Conservation (phyloP, 2,329 filamentous ascomycete species). For the Graphiopsis chlorocephala region DNA sequence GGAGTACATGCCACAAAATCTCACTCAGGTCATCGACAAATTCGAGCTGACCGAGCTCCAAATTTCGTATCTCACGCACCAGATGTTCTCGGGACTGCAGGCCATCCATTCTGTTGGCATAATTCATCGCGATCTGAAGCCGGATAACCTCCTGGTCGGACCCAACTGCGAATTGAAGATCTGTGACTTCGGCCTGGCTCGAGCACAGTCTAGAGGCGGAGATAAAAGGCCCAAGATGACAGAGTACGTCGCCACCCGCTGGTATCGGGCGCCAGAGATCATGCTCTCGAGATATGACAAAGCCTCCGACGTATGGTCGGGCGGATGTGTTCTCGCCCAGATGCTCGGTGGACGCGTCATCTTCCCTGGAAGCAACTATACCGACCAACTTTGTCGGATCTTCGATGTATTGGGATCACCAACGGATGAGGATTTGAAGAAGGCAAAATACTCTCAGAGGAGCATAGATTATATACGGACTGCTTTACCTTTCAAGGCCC, state of each 20-base stretch:
- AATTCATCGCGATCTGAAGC: slow-evolving; percentile 89
- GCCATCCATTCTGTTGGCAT: slow-evolving; percentile 87
- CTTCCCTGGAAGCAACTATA: slow-evolving; percentile 96
- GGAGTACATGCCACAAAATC: slow-evolving; percentile 97
- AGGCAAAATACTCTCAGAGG: not conserved
- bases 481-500: not conserved
- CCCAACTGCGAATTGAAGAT: slow-evolving; percentile 98
- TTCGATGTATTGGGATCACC: slow-evolving; percentile 92
- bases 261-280: slow-evolving; percentile 95
- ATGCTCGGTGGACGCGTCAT: slow-evolving; percentile 88
- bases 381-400: slow-evolving; percentile 97
- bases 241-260: slow-evolving; percentile 92
- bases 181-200: slow-evolving; percentile 89
- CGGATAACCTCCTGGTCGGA: slow-evolving; percentile 90
- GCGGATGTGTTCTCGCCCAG: slow-evolving; percentile 91
- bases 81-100: slow-evolving; percentile 94
- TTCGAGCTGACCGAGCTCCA: slow-evolving; percentile 94
- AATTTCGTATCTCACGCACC: slow-evolving; percentile 98
- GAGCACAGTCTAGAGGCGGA: slow-evolving; percentile 51
- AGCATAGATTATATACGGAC: not conserved
- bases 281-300: slow-evolving; percentile 99
- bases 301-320: slow-evolving; percentile 97
- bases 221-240: slow-evolving; percentile 97
- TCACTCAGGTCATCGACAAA: slow-evolving; percentile 90
- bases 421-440: slow-evolving; percentile 55